Evolutionary conservation across 768 basidiomycete species (phyloP), one percentile per base, ranked within the genome.

Genomic region (Dictyophora rubrovolvata): DNA sequence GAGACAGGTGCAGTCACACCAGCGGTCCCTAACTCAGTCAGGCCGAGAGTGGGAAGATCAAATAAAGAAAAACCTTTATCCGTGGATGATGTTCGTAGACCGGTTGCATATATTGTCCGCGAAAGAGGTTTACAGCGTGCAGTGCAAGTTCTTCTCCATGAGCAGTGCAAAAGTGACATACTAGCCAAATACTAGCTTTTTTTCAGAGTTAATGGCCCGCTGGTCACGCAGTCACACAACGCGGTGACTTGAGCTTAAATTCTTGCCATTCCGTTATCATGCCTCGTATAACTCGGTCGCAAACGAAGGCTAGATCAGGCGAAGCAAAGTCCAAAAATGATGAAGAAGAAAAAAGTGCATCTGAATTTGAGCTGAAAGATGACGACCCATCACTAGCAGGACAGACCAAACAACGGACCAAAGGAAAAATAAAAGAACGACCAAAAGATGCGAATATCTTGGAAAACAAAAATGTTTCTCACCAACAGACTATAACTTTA

Each of bases 1-100:
- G 89, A 91, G 56, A 65, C 22, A 34, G 57, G 57, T 52, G 17
- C 57, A 18, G 48, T n/a, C 3, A n/a, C 57, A 7, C 18, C 18
- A 36, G 28, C 18, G 34, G 28, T 28, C 28, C 28, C 28, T 28
- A 28, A 28, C 28, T 2, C 28, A 28, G 28, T 28, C 28, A 28
- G 28, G 7, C 28, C 28, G 48, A 12, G 1, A 33, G 12, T 57
- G 56, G 9, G 47, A 48, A n/a, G 9, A n/a, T 48, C 9, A 8
- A 21, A 9, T 48, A 21, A 48, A 21, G 48, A 57, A 33, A 35
- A 7, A 10, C 42, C 22, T 52, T 37, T 53, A 57, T 58, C 47
- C 22, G 28, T 28, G 28, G 28, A 2, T 28, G 28, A 2, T 28
- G 28, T 28, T 7, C 28, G 28, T 7, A 7, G 28, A 28, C 42